Percentiles rank a stretch among this genome's conserved stretches.
Evolutionary conservation across 139 green algal genomes (phyloP).

Genomic region (Ulvella scutata): DNA sequence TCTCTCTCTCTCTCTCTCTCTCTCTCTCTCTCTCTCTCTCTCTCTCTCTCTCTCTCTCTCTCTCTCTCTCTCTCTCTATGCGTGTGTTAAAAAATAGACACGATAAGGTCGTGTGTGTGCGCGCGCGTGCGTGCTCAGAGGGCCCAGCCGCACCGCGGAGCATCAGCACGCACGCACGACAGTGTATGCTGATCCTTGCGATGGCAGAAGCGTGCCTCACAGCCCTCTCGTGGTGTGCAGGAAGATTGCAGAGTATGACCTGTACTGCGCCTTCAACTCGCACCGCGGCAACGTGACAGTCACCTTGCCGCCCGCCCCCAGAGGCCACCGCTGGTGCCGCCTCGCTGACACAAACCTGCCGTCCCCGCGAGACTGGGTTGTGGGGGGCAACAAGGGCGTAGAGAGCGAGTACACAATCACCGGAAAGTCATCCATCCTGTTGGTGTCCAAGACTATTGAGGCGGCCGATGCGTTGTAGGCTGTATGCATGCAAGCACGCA

Average conservation of each 20-base stretch:
- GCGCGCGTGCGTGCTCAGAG: no score
- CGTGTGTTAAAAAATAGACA: no score
- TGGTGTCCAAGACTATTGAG: conserved; percentile 16
- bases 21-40: no score
- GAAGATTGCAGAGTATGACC: conserved; percentile 30
- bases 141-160: no score
- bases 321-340: conserved; percentile 58
- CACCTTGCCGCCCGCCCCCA: conserved; percentile 36
- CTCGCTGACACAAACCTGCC: conserved; percentile 92
- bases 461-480: conserved; percentile 2
- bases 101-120: no score
- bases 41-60: no score
- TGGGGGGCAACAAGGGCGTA: conserved; percentile 61
- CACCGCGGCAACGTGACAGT: conserved; percentile 50
- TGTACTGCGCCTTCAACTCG: conserved; percentile 89
- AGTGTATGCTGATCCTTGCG: no score
- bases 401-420: conserved; percentile 25
- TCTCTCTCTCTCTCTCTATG: no score
- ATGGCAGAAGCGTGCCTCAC: background rate
- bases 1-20: no score
- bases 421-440: conserved; percentile 17
- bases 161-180: no score
- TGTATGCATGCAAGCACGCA: no score
- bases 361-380: conserved; percentile 68
- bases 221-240: background rate